phyloP scores from a whole-genome alignment of 352 stramenopile species.

The Aphanomyces invadans region DNA sequence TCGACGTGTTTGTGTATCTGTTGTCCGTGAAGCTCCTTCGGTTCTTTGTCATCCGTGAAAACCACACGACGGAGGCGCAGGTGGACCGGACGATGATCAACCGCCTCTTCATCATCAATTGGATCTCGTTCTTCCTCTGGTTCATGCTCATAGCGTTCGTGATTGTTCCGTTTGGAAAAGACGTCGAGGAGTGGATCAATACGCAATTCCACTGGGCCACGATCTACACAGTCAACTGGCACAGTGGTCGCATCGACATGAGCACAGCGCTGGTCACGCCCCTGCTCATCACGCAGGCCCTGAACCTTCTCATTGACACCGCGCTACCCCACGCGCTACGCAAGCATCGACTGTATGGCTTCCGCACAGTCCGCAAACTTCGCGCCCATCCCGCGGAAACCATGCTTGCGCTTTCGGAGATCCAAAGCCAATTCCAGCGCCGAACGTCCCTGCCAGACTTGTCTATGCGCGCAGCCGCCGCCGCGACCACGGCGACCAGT shows the following conservation, averaged over 20 bases:
- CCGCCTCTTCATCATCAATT: conserved; percentile 81
- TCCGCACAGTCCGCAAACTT: conserved; percentile 70
- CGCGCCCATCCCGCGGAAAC: conserved; percentile 74
- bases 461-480: conserved; percentile 32
- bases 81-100: conserved; percentile 82
- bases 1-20: conserved; percentile 80
- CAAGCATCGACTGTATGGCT: conserved; percentile 52
- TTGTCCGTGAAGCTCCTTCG: conserved; percentile 76
- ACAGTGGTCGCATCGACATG: conserved; percentile 81
- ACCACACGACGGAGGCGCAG: conserved; percentile 71
- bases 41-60: conserved; percentile 77
- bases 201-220: conserved; percentile 75
- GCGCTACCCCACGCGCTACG: conserved; percentile 60
- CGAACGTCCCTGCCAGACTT: conserved; percentile 23
- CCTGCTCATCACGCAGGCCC: conserved; percentile 71
- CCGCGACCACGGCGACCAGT: conserved; percentile 1
- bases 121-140: conserved; percentile 87
- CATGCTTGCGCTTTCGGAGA: conserved; percentile 68
- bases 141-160: conserved; percentile 85
- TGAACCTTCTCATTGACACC: conserved; percentile 81
- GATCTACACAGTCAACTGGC: conserved; percentile 65
- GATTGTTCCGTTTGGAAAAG: conserved; percentile 73
- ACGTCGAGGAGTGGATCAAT: conserved; percentile 72
- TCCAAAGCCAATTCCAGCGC: conserved; percentile 32
- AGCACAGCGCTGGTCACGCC: conserved; percentile 80